A percentile compares a stretch with the other conserved stretches of the same genome.
Evolutionary conservation across 2,329 filamentous ascomycete genomes (phyloP).

Genomic region (Sporothrix dimorphospora): DNA sequence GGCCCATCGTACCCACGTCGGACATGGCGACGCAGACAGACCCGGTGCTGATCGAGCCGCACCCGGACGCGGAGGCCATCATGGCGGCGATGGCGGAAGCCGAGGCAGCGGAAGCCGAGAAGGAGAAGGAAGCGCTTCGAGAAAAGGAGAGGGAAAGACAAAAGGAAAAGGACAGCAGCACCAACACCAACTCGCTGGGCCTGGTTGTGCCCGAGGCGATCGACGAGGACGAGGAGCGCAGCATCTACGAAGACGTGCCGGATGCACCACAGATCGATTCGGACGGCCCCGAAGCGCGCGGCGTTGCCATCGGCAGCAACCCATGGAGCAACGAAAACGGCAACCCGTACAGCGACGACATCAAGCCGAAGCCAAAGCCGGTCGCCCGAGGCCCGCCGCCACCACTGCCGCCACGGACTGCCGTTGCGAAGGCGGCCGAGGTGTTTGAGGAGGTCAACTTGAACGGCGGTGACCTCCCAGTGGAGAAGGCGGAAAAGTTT

Average conservation of each 20-base stretch:
- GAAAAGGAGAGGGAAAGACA: background rate
- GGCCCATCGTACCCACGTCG: background rate
- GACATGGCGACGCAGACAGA: constrained; percentile 29
- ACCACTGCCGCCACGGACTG: constrained; percentile 18
- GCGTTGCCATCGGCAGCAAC: background rate
- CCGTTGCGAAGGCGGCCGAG: background rate
- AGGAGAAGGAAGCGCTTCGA: background rate
- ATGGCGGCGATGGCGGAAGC: background rate
- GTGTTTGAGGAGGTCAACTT: constrained; percentile 27
- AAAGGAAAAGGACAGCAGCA: background rate
- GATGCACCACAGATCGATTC: constrained; percentile 10
- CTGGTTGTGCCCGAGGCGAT: constrained; percentile 13
- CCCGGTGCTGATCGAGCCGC: constrained; percentile 26
- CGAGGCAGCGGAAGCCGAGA: background rate
- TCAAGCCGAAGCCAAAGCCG: background rate
- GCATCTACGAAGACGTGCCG: constrained; percentile 29
- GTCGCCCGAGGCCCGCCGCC: constrained; percentile 9
- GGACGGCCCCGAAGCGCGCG: background rate
- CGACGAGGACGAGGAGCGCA: constrained; percentile 20
- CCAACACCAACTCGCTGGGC: background rate
- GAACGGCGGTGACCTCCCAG: background rate
- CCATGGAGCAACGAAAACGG: constrained; percentile 23
- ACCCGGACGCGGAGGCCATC: background rate
- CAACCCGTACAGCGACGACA: background rate
- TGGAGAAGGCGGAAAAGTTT: background rate